Evolutionary conservation across 1,284 basidiomycete species (phyloP).

Genomic region (Cutaneotrichosporon mucoides): DNA sequence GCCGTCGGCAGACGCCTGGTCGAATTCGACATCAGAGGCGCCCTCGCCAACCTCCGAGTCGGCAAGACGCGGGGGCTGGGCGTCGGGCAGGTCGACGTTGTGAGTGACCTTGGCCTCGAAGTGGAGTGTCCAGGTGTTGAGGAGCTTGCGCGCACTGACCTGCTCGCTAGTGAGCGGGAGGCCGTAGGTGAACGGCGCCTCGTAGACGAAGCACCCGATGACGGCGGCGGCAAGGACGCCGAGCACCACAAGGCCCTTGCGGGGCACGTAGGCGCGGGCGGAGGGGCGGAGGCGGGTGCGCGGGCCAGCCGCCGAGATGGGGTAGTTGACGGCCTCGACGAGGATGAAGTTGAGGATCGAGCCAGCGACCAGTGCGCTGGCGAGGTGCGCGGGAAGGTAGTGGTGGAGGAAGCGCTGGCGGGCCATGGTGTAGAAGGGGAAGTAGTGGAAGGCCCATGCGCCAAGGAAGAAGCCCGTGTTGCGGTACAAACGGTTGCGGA

Average conservation of each 20-base stretch:
- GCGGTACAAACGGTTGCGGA: slow-evolving; percentile 89
- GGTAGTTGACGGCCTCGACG: slow-evolving; percentile 89
- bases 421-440: slow-evolving; percentile 97
- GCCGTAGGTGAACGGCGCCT: slow-evolving; percentile 86
- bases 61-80: background rate
- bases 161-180: slow-evolving; percentile 81
- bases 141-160: slow-evolving; percentile 45
- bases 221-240: slow-evolving; percentile 57
- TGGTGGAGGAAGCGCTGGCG: slow-evolving; percentile 97
- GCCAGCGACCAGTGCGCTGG: slow-evolving; percentile 86
- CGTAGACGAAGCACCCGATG: slow-evolving; percentile 66
- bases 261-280: slow-evolving; percentile 66
- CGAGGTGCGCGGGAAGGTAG: slow-evolving; percentile 91
- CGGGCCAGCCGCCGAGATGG: slow-evolving; percentile 66
- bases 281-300: slow-evolving; percentile 59
- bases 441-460: slow-evolving; percentile 92
- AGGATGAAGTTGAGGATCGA: slow-evolving; percentile 86
- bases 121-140: slow-evolving; percentile 45
- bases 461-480: slow-evolving; percentile 91
- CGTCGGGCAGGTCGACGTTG: slow-evolving; percentile 3
- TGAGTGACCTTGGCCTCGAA: slow-evolving; percentile 40
- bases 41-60: background rate
- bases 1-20: background rate
- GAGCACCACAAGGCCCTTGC: slow-evolving; percentile 53
- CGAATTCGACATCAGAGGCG: background rate